Base-by-base conservation (phyloP, 352 stramenopile genomes). In the Phytophthora palmivora region DNA sequence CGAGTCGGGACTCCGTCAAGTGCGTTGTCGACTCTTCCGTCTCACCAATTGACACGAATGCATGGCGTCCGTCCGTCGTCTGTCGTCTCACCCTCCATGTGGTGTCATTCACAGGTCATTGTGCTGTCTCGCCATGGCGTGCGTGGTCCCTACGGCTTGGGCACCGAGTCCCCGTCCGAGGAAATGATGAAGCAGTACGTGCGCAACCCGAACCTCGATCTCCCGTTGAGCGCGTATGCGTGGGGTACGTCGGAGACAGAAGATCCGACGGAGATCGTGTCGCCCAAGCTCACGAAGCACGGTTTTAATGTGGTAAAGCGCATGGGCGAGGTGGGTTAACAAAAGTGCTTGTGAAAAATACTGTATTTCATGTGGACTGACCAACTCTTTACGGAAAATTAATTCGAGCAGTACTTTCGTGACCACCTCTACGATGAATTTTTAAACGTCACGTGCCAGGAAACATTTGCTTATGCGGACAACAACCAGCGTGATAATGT, bases 201-300 rank as follows among this genome's bases (percentile, higher is more conserved):
- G 19, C 76, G 55, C 36, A 89, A 90, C 47, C 70, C 79, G n/a
- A 63, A 85, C 15, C 48, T 90, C 24, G 24, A 81, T 42, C 69
- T 92, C 9, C 79, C 82, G 26, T 58, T 91, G 12, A 71, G 59
- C 16, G 84, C 73, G 11, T 73, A 72, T 9, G 76, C 73, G 6
- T 92, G 84, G 84, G 84, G 84, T 19, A 92, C 84, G 14, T 87
- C 76, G 2, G 78, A 91, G 64, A 78, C 62, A 8, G 77, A 89
- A 55, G 80, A 92, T 56, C 78, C 78, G 38, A 62, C 37, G 3
- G 82, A 91, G 58, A 61, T 76, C 53, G 84, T 92, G 52, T 84
- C 81, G 6, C 84, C 84, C n/a, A 92, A 92, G 55, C 76, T 92
- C 59, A 92, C 84, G 8, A 87, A 86, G 47, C 84, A 92, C 70